Base-by-base conservation (phyloP, 2,329 filamentous ascomycete genomes). In the Akanthomyces muscarius region DNA sequence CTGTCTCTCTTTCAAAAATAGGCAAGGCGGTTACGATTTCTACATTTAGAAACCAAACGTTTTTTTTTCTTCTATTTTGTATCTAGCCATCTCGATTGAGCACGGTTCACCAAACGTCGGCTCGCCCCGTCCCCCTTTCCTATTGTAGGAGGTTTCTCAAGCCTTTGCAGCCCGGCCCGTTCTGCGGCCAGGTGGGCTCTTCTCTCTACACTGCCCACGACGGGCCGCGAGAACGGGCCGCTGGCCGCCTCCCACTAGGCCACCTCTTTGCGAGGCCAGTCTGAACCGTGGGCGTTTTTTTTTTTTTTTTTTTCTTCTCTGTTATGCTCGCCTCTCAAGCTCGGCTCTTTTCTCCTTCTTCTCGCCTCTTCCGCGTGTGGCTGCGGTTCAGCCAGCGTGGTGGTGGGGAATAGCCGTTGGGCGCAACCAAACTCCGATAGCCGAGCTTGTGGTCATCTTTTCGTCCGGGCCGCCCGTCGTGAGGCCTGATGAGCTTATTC, bases 251-350 rank as follows among this genome's bases (percentile, higher is more conserved):
- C 36, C 16, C 60, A 25, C 51, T 33, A 16, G 59, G 50, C 42
- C 59, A 50, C 59, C 6, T 47, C 14, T 16, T 28, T 38, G 13
- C 44, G 52, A 42, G 60, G 44, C 60, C 51, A 62, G 52, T 62
- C 60, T 62, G 60, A 62, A 42, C 21, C 10, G 21, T 44, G 51
- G 60, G 52, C 60, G 14, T 38, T 41, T 59, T 59, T 48, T 23
- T 48, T 38, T 38, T 21, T 44, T 4, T 16, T 18, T 38, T 38
- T 21, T 44, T 4, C 8, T 18, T 48, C 14, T 33, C 36, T 45
- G 7, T 13, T 23, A 2, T 52, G 23, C 33, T 14, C 23, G 14
- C 16, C 28, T n/a, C 18, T 50, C 25, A 11, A 33, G 14, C 25
- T 33, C 23, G 23, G 2, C 47, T n/a, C n/a, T n/a, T 21, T 11